A percentile compares a stretch with the other conserved stretches of the same genome.
These are phyloP conservation scores for Stenocarpella maydis DNA, from an alignment of 2,329 filamentous ascomycete genomes.

Conservation along the genomic window DNA sequence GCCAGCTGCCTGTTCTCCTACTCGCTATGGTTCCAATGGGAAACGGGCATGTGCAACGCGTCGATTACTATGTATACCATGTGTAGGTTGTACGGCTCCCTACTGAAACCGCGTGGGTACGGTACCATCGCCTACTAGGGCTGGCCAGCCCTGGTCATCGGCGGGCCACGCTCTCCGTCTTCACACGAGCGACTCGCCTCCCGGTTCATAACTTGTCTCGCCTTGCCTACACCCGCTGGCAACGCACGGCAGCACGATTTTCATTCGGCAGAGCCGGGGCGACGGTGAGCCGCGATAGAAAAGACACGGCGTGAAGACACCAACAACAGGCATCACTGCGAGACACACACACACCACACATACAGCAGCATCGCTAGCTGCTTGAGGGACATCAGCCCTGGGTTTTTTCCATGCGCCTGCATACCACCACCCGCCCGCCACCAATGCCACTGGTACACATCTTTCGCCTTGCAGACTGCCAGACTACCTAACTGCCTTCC, in stretches of 20 bases:
- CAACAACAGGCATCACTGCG: neutral
- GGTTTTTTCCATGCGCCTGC: neutral
- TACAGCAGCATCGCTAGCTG: no score
- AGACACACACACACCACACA: neutral
- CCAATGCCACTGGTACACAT: neutral
- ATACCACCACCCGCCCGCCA: neutral
- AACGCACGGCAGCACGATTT: neutral
- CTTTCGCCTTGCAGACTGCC: neutral
- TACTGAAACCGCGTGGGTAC: neutral
- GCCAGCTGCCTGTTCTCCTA: neutral
- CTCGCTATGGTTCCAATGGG: neutral
- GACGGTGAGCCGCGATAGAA: conserved; percentile 18
- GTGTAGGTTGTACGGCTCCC: no score
- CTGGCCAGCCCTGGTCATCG: neutral
- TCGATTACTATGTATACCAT: no score
- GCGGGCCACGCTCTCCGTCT: no score
- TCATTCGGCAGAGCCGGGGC: neutral
- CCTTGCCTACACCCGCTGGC: neutral
- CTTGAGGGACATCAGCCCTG: neutral
- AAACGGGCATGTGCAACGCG: neutral
- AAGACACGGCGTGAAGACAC: neutral
- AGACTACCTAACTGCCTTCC: neutral
- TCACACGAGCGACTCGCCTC: neutral
- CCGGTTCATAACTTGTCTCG: neutral
- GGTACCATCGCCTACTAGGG: neutral